Percentiles rank a stretch among this genome's conserved stretches.
Conservation (phyloP, 306 rosid genomes). For the Rosa chinensis region DNA sequence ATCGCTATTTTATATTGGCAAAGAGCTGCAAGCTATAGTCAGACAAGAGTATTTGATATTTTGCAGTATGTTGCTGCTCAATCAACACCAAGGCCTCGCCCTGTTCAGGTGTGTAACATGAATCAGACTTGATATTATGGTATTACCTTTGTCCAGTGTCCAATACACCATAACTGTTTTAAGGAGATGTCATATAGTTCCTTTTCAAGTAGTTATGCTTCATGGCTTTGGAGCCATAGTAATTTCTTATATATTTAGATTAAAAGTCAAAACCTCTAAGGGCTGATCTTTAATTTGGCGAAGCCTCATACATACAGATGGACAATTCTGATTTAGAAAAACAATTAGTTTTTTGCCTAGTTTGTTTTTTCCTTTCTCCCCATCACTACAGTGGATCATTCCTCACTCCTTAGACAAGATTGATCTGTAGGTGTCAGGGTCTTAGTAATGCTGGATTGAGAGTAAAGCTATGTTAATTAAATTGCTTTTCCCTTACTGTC, state of each 20-base stretch:
- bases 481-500: too few relatives aligned
- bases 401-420: not conserved
- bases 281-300: too few relatives aligned
- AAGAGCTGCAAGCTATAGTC: constrained; percentile 74
- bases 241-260: not conserved
- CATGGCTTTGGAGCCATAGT: not conserved
- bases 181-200: not conserved
- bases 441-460: not conserved
- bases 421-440: too few relatives aligned
- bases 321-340: too few relatives aligned
- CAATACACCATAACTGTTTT: not conserved
- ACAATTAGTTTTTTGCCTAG: too few relatives aligned
- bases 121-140: not conserved
- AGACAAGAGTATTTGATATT: constrained; percentile 72
- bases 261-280: too few relatives aligned
- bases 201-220: not conserved
- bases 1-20: constrained; percentile 63
- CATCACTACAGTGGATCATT: not conserved
- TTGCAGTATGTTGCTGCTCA: constrained; percentile 79
- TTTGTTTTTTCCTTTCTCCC: not conserved
- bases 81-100: constrained; percentile 65
- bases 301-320: too few relatives aligned
- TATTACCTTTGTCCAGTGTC: not conserved
- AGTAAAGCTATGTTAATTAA: not conserved
- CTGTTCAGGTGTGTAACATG: constrained; percentile 59